These are phyloP conservation scores for Chaetomidium leptoderma DNA, from an alignment of 495 filamentous ascomycete genomes.

Conservation along the genomic window DNA sequence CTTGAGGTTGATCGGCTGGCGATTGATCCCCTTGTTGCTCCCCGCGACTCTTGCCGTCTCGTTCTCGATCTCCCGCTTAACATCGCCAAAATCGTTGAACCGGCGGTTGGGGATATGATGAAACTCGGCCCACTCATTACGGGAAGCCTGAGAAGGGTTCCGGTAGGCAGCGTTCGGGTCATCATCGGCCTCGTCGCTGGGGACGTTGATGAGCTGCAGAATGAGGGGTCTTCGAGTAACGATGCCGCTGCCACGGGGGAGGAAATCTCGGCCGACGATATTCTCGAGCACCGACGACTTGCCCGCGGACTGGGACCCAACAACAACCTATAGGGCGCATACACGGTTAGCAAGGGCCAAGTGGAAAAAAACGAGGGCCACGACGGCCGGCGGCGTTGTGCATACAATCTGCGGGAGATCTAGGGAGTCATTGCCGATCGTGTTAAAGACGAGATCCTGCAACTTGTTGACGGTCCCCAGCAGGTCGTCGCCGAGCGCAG, in stretches of 20 bases:
- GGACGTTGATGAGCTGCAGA: conserved; percentile 96
- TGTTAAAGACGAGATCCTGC: conserved; percentile 98
- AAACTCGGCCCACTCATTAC: conserved; percentile 91
- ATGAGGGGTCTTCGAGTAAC: conserved; percentile 92
- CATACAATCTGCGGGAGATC: conserved; percentile 97
- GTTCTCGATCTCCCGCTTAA: conserved; percentile 95
- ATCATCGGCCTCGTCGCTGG: conserved; percentile 72
- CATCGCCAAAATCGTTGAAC: conserved; percentile 86
- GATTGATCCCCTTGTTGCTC: conserved; percentile 97
- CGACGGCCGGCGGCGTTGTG: conserved; percentile 21
- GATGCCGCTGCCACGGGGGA: conserved; percentile 94
- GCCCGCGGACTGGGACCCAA: conserved; percentile 96
- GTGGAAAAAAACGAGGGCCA: not conserved
- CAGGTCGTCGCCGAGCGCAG: conserved; percentile 81
- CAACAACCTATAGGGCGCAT: conserved; percentile 68
- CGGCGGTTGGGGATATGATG: conserved; percentile 85
- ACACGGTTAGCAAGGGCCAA: conserved; percentile 6
- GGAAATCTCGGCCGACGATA: conserved; percentile 95
- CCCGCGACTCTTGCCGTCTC: conserved; percentile 94
- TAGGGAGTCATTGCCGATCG: conserved; percentile 96
- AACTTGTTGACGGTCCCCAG: conserved; percentile 91
- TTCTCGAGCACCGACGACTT: conserved; percentile 99
- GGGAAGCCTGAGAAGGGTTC: conserved; percentile 42
- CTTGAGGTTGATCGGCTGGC: conserved; percentile 96
- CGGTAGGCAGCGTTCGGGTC: conserved; percentile 49